Conservation (phyloP, 768 basidiomycete genomes). For the Hericium coralloides region DNA sequence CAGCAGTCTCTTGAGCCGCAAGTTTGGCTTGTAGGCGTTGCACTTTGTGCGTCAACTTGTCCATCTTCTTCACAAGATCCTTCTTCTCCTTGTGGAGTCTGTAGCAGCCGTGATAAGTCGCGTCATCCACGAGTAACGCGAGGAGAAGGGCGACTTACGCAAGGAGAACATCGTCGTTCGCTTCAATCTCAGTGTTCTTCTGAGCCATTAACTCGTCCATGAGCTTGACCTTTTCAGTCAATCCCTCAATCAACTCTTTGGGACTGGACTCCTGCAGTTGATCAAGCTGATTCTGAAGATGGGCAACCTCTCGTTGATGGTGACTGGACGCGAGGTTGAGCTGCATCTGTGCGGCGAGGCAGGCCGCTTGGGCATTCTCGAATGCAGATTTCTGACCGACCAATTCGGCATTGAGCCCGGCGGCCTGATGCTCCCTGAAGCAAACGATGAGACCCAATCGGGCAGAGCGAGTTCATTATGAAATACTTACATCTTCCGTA, state of each 20-base stretch:
- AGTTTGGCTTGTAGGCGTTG: conserved; percentile 65
- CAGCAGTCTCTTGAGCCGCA: conserved; percentile 36
- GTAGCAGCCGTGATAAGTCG: conserved; percentile 1
- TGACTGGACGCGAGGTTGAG: conserved; percentile 57
- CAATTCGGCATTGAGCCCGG: background rate
- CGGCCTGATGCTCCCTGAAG: too few species aligned
- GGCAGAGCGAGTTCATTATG: too few species aligned
- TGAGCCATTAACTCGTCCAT: conserved; percentile 64
- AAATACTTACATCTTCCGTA: too few species aligned
- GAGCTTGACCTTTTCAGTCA: conserved; percentile 63
- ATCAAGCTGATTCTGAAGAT: conserved; percentile 49
- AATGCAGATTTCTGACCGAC: background rate
- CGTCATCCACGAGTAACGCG: background rate
- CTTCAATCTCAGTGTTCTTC: conserved; percentile 75
- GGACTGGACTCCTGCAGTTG: conserved; percentile 39
- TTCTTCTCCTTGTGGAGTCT: conserved; percentile 79
- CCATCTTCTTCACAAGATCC: conserved; percentile 61
- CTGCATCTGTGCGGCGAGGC: conserved; percentile 48
- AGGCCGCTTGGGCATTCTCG: background rate
- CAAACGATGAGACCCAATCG: too few species aligned
- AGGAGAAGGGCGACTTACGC: conserved; percentile 43
- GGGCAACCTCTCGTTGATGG: conserved; percentile 52
- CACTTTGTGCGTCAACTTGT: conserved; percentile 62
- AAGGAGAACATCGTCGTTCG: conserved; percentile 73
- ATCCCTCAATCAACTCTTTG: conserved; percentile 47